phyloP scores from a whole-genome alignment of 2,329 filamentous ascomycete species.

The Spiromastix sp. region DNA sequence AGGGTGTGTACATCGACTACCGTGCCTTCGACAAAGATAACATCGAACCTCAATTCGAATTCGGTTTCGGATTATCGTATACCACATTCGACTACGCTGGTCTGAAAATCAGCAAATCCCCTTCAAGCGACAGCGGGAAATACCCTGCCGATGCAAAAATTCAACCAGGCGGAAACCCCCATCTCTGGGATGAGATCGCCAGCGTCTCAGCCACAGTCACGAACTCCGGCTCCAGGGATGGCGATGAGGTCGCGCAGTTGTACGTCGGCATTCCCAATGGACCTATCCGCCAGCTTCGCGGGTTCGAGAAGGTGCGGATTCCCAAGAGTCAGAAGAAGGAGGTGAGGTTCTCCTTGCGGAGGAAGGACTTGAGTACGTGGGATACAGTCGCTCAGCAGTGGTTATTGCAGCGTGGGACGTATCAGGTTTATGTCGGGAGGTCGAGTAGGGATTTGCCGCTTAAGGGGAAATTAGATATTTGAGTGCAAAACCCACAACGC shows the following conservation, averaged over 20 bases:
- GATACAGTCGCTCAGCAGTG: constrained; percentile 58
- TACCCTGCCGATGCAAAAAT: constrained; percentile 32
- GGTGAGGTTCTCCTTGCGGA: constrained; percentile 50
- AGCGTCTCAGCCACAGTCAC: constrained; percentile 36
- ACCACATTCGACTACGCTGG: constrained; percentile 42
- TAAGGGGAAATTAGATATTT: too few relatives aligned
- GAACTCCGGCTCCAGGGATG: constrained; percentile 39
- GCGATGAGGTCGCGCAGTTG: constrained; percentile 43
- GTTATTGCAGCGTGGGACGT: constrained; percentile 43
- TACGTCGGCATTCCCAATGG: constrained; percentile 59
- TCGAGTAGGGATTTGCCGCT: constrained; percentile 21
- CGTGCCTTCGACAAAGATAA: constrained; percentile 42
- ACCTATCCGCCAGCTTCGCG: constrained; percentile 49
- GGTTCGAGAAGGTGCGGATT: constrained; percentile 60
- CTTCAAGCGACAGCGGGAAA: neutral
- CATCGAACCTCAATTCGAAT: constrained; percentile 44
- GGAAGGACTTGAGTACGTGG: constrained; percentile 66
- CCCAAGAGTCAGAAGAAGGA: constrained; percentile 42
- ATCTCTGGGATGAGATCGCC: constrained; percentile 40
- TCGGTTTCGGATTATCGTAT: constrained; percentile 48
- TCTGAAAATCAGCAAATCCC: too few relatives aligned
- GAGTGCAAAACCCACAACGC: too few relatives aligned
- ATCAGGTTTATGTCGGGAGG: constrained; percentile 25
- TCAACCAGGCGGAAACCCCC: constrained; percentile 46
- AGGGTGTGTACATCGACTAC: constrained; percentile 46